Base-by-base conservation (phyloP, 2,329 filamentous ascomycete species). In the Phyllosticta capitalensis region DNA sequence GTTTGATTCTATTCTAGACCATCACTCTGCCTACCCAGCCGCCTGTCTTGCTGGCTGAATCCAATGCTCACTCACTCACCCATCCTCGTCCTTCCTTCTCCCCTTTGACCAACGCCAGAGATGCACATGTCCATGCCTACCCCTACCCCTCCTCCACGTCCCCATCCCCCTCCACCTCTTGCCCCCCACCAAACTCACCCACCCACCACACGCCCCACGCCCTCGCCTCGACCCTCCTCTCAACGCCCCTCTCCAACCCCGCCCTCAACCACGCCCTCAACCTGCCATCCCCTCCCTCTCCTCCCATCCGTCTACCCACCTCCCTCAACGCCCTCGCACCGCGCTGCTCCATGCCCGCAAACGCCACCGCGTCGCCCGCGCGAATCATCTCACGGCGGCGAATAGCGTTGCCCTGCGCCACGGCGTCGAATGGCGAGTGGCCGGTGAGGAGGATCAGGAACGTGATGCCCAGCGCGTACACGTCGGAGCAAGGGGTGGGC, bases 401-500 rank as follows among this genome's bases (percentile, higher is more conserved):
- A 58, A 75, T 77, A 19, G 71, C 65, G 61, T 78, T 79, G 7
- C 63, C 63, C 3, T n/a, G 51, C 5, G 66, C 68, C 33, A 74
- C 71, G 14, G 68, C 71, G 5, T 71, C 66, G 56, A 74, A 79
- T 0, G 77, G 77, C 50, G 70, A 73, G 5, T 65, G 64, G 10
- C 77, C 76, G 7, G 75, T 67, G n/a, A 77, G 65, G 5, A 76
- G 56, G n/a, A 67, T 69, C 5, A 79, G 66, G 9, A 79, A 66
- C 1, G 76, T 76, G 30, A 79, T 72, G 21, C 74, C 76, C 6
- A 79, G 68, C 49, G 72, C 71, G 71, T 76, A 79, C 20, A 77
- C 68, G 59, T 79, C 77, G 2, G 71, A 69, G 0, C 70, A 65
- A 2, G 67, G 65, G 0, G 72, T 73, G 1, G 66, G 66, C 64